Conservation (phyloP, 441 rosid species). For the Pelargonium australe region DNA sequence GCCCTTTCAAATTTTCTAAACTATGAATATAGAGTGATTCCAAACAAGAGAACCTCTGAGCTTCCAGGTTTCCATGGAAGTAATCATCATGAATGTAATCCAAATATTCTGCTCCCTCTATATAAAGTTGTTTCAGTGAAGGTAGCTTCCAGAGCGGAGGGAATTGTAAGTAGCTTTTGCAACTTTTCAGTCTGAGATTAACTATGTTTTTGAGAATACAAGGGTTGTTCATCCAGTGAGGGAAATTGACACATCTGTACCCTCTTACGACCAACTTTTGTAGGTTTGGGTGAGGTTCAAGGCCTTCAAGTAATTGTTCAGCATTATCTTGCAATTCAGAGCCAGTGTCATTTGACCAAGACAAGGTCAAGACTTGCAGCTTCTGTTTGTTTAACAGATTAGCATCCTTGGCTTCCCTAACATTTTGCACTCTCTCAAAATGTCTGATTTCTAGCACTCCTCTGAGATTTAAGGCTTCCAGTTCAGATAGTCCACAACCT, state of each 20-base stretch:
- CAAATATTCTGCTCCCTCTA: neutral
- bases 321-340: neutral
- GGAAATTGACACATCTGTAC: neutral
- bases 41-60: neutral
- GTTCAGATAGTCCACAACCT: neutral
- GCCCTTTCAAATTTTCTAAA: neutral
- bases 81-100: neutral
- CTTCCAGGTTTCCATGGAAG: neutral
- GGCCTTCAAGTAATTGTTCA: neutral
- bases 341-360: neutral
- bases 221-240: neutral
- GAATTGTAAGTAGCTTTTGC: neutral
- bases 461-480: neutral
- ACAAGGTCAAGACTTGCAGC: neutral
- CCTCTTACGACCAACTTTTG: neutral
- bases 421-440: neutral
- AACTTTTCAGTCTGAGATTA: neutral
- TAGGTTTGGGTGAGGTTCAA: neutral
- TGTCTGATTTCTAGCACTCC: neutral
- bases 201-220: neutral
- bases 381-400: neutral
- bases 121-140: neutral
- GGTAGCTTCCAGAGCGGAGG: neutral
- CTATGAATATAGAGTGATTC: neutral
- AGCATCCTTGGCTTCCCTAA: neutral